Evolutionary conservation across 1,139 yeast genomes (phyloP), one percentile per base, ranked within the genome.

Genomic region (Diutina mesorugosa): DNA sequence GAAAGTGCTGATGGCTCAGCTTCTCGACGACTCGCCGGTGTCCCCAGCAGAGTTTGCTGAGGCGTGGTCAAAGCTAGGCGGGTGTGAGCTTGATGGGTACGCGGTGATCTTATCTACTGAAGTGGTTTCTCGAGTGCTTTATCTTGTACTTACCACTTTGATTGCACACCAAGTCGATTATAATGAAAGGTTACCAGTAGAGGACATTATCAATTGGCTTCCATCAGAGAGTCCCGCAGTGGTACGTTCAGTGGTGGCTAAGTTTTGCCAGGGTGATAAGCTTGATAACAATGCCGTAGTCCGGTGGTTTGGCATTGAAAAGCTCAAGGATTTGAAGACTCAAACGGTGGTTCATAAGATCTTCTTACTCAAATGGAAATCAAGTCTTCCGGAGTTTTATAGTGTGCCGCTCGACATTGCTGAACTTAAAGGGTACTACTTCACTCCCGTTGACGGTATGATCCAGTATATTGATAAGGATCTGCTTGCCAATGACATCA

Each of bases 311-410:
- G 95, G 91, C 1, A 66, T 79, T 2, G 73, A 76, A 57, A 73
- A 84, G 0, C 70, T 88, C 45, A 55, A 71, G 65, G 61, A 69
- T 63, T 59, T 69, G 64, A 61, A 76, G 72, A 14, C 59, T 45
- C 60, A 57, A 35, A 61, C 72, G 9, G 61, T 70, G 21, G 62
- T 67, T n/a, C 63, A 66, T 1, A 76, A 76, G 55, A 87, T 81
- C 59, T 81, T 84, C 61, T 69, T 81, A 55, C 74, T 81, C 57
- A 74, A 73, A 57, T 85, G 96, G 89, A 82, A 83, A 62, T 72
- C 83, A 0, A 72, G 78, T 6, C 72, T 88, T 53, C 95, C 96
- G 0, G 80, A 84, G 3, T 83, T 81, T 63, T 80, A 80, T 65
- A 79, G 76, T 53, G 77, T 81, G 50, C 78, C 84, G 10, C 72